phyloP scores from a whole-genome alignment of 495 filamentous ascomycete genomes.

The Hypoxylon fuscum region DNA sequence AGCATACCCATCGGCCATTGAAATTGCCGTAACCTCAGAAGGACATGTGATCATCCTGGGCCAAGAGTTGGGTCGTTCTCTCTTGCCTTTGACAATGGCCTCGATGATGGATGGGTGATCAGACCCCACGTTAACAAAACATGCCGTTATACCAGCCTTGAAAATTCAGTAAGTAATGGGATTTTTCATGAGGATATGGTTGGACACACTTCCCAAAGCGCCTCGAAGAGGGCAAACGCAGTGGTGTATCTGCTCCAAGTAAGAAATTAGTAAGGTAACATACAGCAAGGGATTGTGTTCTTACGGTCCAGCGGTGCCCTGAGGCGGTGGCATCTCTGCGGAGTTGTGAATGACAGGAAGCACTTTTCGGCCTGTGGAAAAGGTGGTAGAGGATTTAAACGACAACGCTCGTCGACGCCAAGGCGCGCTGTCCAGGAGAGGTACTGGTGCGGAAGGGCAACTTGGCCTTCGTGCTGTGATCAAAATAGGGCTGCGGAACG shows the following conservation, averaged over 20 bases:
- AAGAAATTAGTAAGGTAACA: too few relatives aligned
- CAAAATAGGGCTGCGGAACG: too few relatives aligned
- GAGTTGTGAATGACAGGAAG: too few relatives aligned
- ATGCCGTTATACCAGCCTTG: constrained; percentile 72
- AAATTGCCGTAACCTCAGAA: constrained; percentile 74
- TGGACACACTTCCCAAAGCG: constrained; percentile 66
- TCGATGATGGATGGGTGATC: constrained; percentile 82
- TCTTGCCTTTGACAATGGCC: constrained; percentile 77
- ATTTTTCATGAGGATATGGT: background rate
- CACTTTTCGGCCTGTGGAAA: too few relatives aligned
- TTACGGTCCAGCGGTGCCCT: too few relatives aligned
- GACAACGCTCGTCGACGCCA: too few relatives aligned
- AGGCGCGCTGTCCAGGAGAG: too few relatives aligned
- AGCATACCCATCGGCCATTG: constrained; percentile 82
- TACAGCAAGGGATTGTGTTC: too few relatives aligned
- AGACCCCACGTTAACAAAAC: constrained; percentile 80
- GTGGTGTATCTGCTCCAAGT: constrained; percentile 69
- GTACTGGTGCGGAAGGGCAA: too few relatives aligned
- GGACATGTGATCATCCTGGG: constrained; percentile 80
- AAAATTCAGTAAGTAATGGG: constrained; percentile 6
- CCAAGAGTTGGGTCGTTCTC: constrained; percentile 56
- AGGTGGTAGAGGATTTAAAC: too few relatives aligned
- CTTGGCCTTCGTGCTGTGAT: too few relatives aligned
- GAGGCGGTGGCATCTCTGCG: too few relatives aligned
- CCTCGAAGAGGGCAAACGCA: constrained; percentile 82